Evolutionary conservation across 371 early-diverging fungal species (phyloP), one percentile per base, ranked within the genome.

Genomic region (Syncephalastrum racemosum): DNA sequence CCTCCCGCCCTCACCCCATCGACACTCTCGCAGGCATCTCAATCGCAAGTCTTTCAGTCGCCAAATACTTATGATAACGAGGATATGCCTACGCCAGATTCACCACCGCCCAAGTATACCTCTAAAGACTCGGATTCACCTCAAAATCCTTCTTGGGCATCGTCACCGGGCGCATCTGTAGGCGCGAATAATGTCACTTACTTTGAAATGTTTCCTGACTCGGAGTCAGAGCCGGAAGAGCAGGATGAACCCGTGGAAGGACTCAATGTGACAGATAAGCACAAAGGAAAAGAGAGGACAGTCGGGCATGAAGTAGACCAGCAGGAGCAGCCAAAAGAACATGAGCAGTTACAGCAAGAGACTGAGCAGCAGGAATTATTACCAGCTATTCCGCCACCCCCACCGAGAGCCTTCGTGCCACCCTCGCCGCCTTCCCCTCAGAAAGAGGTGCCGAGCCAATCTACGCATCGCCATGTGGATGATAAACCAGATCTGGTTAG

Each of bases 201-300:
- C 16, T 54, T 54, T 27, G 54, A 54, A 22, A 54, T 54, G 54
- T 54, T 54, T 46, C 54, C 54, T 2, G 54, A 54, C 31, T 54
- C 54, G 8, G 54, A 54, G 16, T 47, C 47, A 15, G 47, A 47
- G 19, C 36, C 36, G 36, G 47, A 47, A 16, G 47, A 22, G 10
- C 36, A 31, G 36, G 36, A 5, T 7, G 36, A 31, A 2, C 36
- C 10, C 36, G 36, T 31, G 10, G 10, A 31, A 31, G 36, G 10
- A 12, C 36, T 31, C 8, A 10, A 31, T 12, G 36, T 31, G 10
- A 12, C 36, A 5, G 36, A 31, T 5, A 5, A 31, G 36, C 36
- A 31, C 1, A 31, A 31, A 31, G 36, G 2, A 8, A 31, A 5
- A 10, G 36, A 31, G 36, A 31, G 12, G 36, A 10, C 6, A 10